A percentile compares a stretch with the other conserved stretches of the same genome.
Evolutionary conservation across 257 asterid species (phyloP).

Genomic region (Lavandula angustifolia): DNA sequence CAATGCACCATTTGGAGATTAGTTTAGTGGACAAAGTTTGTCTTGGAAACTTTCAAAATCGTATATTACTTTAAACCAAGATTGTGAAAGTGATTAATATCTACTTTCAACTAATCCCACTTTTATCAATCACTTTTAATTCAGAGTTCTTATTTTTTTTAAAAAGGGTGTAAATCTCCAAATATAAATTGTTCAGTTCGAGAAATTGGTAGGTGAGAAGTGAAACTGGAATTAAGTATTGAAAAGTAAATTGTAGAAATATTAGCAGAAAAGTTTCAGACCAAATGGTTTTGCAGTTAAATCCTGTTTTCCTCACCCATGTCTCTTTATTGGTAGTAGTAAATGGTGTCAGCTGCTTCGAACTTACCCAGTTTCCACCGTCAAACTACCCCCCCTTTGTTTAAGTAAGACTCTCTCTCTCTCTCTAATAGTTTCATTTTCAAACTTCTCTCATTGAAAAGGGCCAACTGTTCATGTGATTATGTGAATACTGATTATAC

Average conservation of each 20-base stretch:
- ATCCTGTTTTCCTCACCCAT: background rate
- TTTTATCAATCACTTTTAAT: background rate
- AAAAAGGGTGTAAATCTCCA: too few relatives aligned
- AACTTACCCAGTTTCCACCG: slow-evolving; percentile 17
- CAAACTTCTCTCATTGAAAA: background rate
- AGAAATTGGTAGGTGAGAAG: background rate
- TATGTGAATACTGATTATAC: slow-evolving; percentile 1
- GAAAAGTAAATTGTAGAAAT: background rate
- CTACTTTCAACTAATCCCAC: slow-evolving; percentile 19
- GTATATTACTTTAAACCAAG: background rate
- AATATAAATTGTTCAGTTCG: too few relatives aligned
- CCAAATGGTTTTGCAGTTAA: slow-evolving; percentile 9
- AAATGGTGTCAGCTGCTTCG: slow-evolving; percentile 25
- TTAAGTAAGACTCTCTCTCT: background rate
- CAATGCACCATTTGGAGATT: slow-evolving; percentile 12
- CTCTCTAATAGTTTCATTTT: slow-evolving; percentile 1
- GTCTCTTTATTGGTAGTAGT: slow-evolving; percentile 12
- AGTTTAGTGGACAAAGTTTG: background rate
- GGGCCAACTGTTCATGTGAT: slow-evolving; percentile 20
- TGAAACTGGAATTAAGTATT: background rate
- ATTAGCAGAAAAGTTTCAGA: background rate
- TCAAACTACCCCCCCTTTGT: slow-evolving; percentile 18
- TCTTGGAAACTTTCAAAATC: slow-evolving; percentile 6
- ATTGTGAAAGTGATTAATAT: slow-evolving; percentile 15
- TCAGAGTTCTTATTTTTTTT: too few relatives aligned